These are phyloP conservation scores for Haplosporangium sp. DNA, from an alignment of 371 early-diverging fungal genomes.

Conservation along the genomic window DNA sequence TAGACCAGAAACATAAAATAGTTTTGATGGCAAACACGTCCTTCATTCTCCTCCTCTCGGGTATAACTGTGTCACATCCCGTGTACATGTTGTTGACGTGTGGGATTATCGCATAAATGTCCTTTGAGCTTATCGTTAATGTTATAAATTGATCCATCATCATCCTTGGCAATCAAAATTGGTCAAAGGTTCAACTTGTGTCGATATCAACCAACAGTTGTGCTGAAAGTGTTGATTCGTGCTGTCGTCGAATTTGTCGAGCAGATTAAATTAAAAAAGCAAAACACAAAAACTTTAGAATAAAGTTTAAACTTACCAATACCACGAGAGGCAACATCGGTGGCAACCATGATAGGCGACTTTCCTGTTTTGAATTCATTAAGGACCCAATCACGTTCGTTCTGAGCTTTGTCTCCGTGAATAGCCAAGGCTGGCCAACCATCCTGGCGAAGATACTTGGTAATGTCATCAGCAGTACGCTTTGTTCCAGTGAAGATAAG, in stretches of 20 bases:
- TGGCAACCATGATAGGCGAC: conserved; percentile 98
- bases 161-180: neutral
- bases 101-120: neutral
- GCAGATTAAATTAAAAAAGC: conserved; percentile 13
- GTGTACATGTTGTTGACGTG: neutral
- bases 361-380: conserved; percentile 91
- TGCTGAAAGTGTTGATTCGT: neutral
- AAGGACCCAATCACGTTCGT: conserved; percentile 98
- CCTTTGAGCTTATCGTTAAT: neutral
- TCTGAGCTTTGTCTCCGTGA: conserved; percentile 99
- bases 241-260: conserved; percentile 2
- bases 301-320: conserved; percentile 81
- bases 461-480: conserved; percentile 97
- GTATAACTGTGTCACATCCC: neutral
- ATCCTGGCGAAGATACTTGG: conserved; percentile 89
- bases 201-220: neutral
- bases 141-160: too few species aligned
- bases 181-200: neutral
- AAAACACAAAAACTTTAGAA: neutral
- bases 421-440: conserved; percentile 98
- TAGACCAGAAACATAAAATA: neutral
- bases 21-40: neutral
- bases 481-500: conserved; percentile 99
- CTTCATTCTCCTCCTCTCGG: neutral
- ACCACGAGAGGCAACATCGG: conserved; percentile 99